Base-by-base conservation (phyloP, 768 basidiomycete genomes). In the Serendipita sp. region DNA sequence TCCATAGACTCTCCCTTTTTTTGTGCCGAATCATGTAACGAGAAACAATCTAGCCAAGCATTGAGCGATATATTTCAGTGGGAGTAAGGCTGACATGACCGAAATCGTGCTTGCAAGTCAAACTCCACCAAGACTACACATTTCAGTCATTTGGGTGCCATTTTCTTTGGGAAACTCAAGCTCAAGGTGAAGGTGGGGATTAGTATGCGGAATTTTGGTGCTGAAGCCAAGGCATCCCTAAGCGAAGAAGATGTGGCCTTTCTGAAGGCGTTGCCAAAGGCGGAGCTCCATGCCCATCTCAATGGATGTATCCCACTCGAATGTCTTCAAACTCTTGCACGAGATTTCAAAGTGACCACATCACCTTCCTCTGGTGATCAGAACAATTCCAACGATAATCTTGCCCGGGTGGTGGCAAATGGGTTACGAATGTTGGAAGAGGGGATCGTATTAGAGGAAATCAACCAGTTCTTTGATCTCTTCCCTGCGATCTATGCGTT, bases 271-370 rank as follows among this genome's bases (percentile, higher is more conserved):
- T 77, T 91, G 0, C 86, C 86, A 8, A 92, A 92, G 73, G 88
- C 89, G 0, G 90, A 93, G 70, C 79, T 92, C 0, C 90, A 91
- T 67, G 90, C 89, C 0, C 89, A 91, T 70, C 80, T 91, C 3
- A 91, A 91, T 68, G 89, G 89, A 0, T 91, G 83, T 8, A 91
- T 92, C 38, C 90, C 90, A 0, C 74, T 90, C 30, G 63, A 74
- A 0, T 73, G 82, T 32, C 78, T 91, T 0, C 81, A 83, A 67
- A 78, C 82, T 5, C 81, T 92, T 13, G 86, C 85, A 0, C 68
- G 69, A 41, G 41, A 41, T 7, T 78, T 72, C 64, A 64, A 67
- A 1, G 16, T 68, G 7, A 23, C 63, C 13, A 38, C 41, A 38
- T 28, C 52, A 3, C 64, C 64, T 38, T 51, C 66, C 10, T 32